Percentiles rank a stretch among this genome's conserved stretches.
Evolutionary conservation across 768 basidiomycete genomes (phyloP).

Genomic region (Cystoderma amianthinum): DNA sequence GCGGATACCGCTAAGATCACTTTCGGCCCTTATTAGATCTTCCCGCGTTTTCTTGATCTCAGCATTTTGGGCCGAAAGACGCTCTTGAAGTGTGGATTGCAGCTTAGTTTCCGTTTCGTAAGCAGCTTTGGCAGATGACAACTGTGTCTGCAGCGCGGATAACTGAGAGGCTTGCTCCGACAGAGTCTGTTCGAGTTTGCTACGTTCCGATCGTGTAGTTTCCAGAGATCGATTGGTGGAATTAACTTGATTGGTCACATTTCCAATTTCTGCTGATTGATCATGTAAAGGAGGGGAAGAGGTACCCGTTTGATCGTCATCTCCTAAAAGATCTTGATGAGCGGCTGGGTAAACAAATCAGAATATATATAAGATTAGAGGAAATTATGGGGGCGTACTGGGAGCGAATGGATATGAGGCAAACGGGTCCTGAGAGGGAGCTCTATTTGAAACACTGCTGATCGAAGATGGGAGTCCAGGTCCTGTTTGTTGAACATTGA

Average conservation of each 20-base stretch:
- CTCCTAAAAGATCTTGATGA: constrained; percentile 58
- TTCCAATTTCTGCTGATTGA: constrained; percentile 81
- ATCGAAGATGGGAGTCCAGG: constrained; percentile 13
- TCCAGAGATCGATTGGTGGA: constrained; percentile 73
- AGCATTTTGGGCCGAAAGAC: constrained; percentile 56
- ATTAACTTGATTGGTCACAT: constrained; percentile 76
- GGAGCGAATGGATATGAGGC: constrained; percentile 22
- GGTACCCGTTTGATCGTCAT: constrained; percentile 55
- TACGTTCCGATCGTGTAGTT: constrained; percentile 58
- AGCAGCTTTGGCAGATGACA: constrained; percentile 75
- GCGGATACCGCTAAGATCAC: constrained; percentile 81
- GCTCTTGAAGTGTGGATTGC: constrained; percentile 60
- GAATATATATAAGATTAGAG: neutral
- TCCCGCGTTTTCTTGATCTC: constrained; percentile 68
- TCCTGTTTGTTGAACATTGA: constrained; percentile 24
- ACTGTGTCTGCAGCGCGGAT: constrained; percentile 73
- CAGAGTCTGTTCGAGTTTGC: constrained; percentile 54
- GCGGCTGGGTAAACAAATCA: constrained; percentile 4
- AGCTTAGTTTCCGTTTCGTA: constrained; percentile 81
- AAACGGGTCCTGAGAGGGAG: constrained; percentile 43
- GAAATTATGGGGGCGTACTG: constrained; percentile 17
- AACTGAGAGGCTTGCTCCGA: constrained; percentile 69
- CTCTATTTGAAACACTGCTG: constrained; percentile 13
- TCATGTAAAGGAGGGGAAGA: constrained; percentile 54
- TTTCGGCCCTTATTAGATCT: constrained; percentile 85